phyloP scores from a whole-genome alignment of 2,329 filamentous ascomycete species.

The Fusarium sambucinum region DNA sequence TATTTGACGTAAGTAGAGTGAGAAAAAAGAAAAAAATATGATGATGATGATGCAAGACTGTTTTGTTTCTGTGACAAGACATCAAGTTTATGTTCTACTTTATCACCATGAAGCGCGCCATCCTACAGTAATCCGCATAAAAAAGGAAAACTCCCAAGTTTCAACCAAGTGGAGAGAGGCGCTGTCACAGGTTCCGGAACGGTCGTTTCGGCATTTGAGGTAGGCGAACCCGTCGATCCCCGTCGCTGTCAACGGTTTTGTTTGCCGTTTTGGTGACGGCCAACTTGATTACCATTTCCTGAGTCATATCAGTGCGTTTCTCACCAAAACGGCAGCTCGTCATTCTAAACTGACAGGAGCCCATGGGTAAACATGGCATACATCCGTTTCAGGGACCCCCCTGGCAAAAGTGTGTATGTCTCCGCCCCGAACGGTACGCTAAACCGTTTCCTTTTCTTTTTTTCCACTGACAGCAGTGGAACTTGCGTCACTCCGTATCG shows the following conservation, averaged over 20 bases:
- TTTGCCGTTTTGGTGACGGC: conserved; percentile 7
- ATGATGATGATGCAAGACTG: not conserved
- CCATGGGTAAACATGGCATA: not conserved
- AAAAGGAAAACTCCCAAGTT: conserved; percentile 1
- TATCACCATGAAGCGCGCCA: not conserved
- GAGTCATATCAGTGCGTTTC: conserved; percentile 9
- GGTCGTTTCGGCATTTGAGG: conserved; percentile 27
- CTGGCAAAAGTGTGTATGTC: not conserved
- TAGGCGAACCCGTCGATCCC: conserved; percentile 10
- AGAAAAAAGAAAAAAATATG: conserved; percentile 5
- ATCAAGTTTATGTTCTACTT: conserved; percentile 16
- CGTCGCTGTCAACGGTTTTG: conserved; percentile 1
- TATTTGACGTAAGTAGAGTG: not conserved
- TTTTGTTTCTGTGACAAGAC: not conserved
- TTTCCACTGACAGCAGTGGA: not conserved
- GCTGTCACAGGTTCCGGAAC: conserved; percentile 11
- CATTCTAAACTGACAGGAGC: not conserved
- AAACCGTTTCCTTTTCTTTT: conserved; percentile 1
- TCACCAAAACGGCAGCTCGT: conserved; percentile 5
- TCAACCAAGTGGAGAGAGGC: conserved; percentile 16
- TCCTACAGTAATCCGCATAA: not conserved
- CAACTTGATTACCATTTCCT: conserved; percentile 17
- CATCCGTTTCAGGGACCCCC: conserved; percentile 16
- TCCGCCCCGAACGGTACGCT: conserved; percentile 16
- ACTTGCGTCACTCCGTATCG: conserved; percentile 18